A percentile compares a stretch with the other conserved stretches of the same genome.
phyloP scores from a whole-genome alignment of 2,329 filamentous ascomycete species.

The Calonectria hongkongensis region DNA sequence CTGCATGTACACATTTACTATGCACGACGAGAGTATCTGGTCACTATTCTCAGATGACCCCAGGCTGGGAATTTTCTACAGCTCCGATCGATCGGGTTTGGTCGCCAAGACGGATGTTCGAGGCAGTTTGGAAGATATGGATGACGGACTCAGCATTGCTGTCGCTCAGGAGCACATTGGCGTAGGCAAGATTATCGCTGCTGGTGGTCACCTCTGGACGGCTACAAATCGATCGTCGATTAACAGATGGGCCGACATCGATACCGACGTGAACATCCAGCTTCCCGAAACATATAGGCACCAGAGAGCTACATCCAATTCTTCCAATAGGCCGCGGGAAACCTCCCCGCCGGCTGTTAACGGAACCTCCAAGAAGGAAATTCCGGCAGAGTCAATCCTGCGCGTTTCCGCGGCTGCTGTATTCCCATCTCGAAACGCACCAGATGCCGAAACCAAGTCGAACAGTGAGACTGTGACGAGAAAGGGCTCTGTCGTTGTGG shows the following conservation, averaged over 20 bases:
- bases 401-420: slow-evolving; percentile 89
- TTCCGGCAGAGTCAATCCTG: slow-evolving; percentile 86
- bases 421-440: slow-evolving; percentile 77
- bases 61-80: slow-evolving; percentile 92
- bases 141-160: slow-evolving; percentile 93
- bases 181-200: slow-evolving; percentile 80
- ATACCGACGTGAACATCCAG: slow-evolving; percentile 83
- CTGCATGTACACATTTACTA: slow-evolving; percentile 98
- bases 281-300: slow-evolving; percentile 74
- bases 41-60: slow-evolving; percentile 93
- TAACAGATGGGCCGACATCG: slow-evolving; percentile 91
- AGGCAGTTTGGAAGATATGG: slow-evolving; percentile 78
- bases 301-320: slow-evolving; percentile 67
- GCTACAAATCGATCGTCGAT: slow-evolving; percentile 93
- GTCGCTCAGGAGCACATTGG: slow-evolving; percentile 93
- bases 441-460: slow-evolving; percentile 74
- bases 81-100: slow-evolving; percentile 91
- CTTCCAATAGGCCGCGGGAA: slow-evolving; percentile 60
- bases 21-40: slow-evolving; percentile 99
- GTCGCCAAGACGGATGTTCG: slow-evolving; percentile 98
- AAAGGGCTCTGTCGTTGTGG: slow-evolving; percentile 56
- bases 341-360: slow-evolving; percentile 59
- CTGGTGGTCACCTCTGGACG: slow-evolving; percentile 89
- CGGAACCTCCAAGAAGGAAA: slow-evolving; percentile 73
- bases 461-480: slow-evolving; percentile 66